Percentiles rank a stretch among this genome's conserved stretches.
Evolutionary conservation across 805 yeast species (phyloP).

Genomic region (Candida maris): DNA sequence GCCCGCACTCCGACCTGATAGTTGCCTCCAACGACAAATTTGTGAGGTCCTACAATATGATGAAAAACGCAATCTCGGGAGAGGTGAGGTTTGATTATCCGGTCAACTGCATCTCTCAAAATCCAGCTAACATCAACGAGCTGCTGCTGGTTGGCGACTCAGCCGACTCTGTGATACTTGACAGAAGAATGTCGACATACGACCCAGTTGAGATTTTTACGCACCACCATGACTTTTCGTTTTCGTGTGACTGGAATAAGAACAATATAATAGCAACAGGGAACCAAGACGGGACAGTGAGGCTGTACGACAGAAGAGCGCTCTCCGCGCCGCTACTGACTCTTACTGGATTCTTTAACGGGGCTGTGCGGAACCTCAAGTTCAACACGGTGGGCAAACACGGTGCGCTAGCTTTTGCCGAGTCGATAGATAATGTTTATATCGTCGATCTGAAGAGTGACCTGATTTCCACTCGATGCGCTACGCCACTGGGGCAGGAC

Average conservation of each 20-base stretch:
- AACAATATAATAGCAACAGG: slow-evolving; percentile 47
- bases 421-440: slow-evolving; percentile 56
- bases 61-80: slow-evolving; percentile 15
- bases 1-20: slow-evolving; percentile 27
- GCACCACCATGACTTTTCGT: slow-evolving; percentile 56
- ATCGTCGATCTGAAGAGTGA: slow-evolving; percentile 34
- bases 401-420: slow-evolving; percentile 50
- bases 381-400: slow-evolving; percentile 44
- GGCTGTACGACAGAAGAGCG: slow-evolving; percentile 48
- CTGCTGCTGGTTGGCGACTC: slow-evolving; percentile 51
- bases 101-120: slow-evolving; percentile 44
- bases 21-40: slow-evolving; percentile 50
- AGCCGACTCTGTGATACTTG: slow-evolving; percentile 40
- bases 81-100: slow-evolving; percentile 40
- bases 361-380: slow-evolving; percentile 51
- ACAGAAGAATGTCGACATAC: slow-evolving; percentile 30
- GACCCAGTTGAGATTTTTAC: slow-evolving; percentile 13
- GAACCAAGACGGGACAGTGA: slow-evolving; percentile 56
- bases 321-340: slow-evolving; percentile 12
- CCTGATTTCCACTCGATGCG: background rate
- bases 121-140: slow-evolving; percentile 36
- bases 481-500: background rate
- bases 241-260: slow-evolving; percentile 58
- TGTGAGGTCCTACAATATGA: slow-evolving; percentile 40
- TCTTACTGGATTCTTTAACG: slow-evolving; percentile 25